phyloP scores from a whole-genome alignment of 2,329 filamentous ascomycete genomes.

The Ophiocordyceps camponoti-leonardi region DNA sequence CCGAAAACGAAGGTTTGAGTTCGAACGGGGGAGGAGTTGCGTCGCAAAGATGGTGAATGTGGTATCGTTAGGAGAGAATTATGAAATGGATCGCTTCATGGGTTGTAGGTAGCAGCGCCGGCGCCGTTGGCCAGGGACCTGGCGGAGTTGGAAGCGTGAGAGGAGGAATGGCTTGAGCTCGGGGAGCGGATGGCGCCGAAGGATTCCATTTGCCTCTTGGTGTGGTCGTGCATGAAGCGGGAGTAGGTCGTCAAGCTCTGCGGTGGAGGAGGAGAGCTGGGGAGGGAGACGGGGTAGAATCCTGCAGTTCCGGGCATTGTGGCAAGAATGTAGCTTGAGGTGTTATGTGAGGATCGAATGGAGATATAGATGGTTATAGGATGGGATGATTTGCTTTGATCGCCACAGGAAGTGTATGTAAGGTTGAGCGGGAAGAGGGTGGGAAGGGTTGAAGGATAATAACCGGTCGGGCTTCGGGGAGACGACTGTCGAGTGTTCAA shows the following conservation, averaged over 20 bases:
- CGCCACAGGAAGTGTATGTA: too few species aligned
- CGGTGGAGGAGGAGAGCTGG: constrained; percentile 19
- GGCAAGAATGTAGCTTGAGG: constrained; percentile 1
- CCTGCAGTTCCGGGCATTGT: constrained; percentile 23
- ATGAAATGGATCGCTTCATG: too few species aligned
- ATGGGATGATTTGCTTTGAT: too few species aligned
- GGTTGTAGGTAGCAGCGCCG: constrained; percentile 5
- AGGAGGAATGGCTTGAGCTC: constrained; percentile 4
- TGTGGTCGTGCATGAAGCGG: constrained; percentile 46
- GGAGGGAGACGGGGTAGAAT: constrained; percentile 18
- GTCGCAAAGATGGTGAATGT: too few species aligned
- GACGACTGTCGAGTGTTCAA: too few species aligned
- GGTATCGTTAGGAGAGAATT: too few species aligned
- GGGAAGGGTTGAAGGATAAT: too few species aligned
- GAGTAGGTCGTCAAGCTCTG: constrained; percentile 38
- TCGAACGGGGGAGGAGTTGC: too few species aligned
- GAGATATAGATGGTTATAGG: not conserved
- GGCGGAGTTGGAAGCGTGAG: constrained; percentile 5
- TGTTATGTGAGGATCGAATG: not conserved
- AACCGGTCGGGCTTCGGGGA: too few species aligned
- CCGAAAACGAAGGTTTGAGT: too few species aligned
- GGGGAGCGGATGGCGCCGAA: constrained; percentile 16
- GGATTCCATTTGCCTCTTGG: constrained; percentile 46
- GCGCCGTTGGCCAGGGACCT: constrained; percentile 12
- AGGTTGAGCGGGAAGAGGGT: too few species aligned